These are phyloP conservation scores for Arthrobotrys conoides DNA, from an alignment of 2,329 filamentous ascomycete genomes.

Conservation along the genomic window DNA sequence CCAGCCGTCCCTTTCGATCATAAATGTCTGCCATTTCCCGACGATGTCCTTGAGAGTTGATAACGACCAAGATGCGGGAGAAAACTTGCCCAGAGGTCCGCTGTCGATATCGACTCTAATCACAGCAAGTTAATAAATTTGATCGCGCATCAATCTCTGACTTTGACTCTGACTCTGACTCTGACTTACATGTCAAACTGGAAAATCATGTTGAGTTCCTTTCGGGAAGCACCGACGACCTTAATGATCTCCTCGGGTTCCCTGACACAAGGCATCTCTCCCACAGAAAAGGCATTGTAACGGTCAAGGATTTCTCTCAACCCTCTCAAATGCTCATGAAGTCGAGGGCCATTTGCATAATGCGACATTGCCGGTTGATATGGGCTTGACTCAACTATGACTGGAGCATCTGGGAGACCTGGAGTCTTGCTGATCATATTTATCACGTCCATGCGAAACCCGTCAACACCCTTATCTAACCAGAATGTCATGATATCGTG, in stretches of 20 bases:
- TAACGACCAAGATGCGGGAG: constrained; percentile 69
- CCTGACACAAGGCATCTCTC: constrained; percentile 74
- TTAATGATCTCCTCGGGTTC: constrained; percentile 71
- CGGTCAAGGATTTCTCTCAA: constrained; percentile 75
- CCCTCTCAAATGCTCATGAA: constrained; percentile 78
- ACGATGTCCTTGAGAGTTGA: constrained; percentile 72
- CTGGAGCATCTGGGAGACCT: constrained; percentile 73
- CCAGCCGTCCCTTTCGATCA: constrained; percentile 75
- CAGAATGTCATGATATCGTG: constrained; percentile 84
- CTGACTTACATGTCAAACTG: constrained; percentile 76
- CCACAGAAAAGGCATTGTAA: constrained; percentile 79
- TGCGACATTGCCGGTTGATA: constrained; percentile 1
- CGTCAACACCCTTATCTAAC: constrained; percentile 80
- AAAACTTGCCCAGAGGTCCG: constrained; percentile 69
- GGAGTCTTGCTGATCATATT: constrained; percentile 79
- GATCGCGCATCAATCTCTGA: too few relatives aligned
- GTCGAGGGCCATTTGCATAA: constrained; percentile 76
- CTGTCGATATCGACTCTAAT: constrained; percentile 71
- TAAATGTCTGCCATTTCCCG: constrained; percentile 74
- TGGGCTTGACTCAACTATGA: constrained; percentile 64
- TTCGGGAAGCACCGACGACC: constrained; percentile 72
- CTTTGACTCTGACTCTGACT: too few relatives aligned
- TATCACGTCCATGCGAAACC: constrained; percentile 82
- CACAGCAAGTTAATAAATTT: background rate
- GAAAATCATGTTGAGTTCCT: constrained; percentile 80